These are phyloP conservation scores for Suillus paluster DNA, from an alignment of 768 basidiomycete species.

Conservation along the genomic window DNA sequence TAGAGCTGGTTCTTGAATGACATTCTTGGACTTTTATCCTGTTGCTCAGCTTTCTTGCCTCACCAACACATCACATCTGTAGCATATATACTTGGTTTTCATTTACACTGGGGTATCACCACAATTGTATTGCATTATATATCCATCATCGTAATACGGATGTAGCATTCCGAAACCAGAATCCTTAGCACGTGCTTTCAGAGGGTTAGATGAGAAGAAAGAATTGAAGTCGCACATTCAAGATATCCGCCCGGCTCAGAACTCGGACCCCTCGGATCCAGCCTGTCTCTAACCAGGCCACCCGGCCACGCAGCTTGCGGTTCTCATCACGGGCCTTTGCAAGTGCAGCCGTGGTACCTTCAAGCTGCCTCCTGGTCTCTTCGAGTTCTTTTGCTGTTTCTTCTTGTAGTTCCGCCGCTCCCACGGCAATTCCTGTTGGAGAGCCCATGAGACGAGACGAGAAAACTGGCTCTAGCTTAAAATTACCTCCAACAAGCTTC, in stretches of 20 bases:
- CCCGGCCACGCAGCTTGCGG: slow-evolving; percentile 48
- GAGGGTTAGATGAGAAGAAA: slow-evolving; percentile 12
- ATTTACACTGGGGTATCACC: not conserved
- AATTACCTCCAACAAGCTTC: slow-evolving; percentile 67
- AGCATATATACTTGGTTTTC: not conserved
- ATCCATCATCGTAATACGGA: slow-evolving; percentile 5
- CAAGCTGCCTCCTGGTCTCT: slow-evolving; percentile 53
- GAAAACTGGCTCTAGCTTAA: not conserved
- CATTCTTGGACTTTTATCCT: not conserved
- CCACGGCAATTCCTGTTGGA: slow-evolving; percentile 68
- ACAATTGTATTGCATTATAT: not conserved
- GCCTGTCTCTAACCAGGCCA: slow-evolving; percentile 39
- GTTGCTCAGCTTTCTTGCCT: not conserved
- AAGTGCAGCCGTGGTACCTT: slow-evolving; percentile 47
- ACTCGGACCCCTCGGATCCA: slow-evolving; percentile 38
- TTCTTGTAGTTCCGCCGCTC: slow-evolving; percentile 73
- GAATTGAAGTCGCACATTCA: not conserved
- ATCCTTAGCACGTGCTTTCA: not conserved
- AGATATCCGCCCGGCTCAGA: slow-evolving; percentile 22
- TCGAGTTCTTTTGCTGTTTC: slow-evolving; percentile 52
- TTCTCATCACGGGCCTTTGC: slow-evolving; percentile 56
- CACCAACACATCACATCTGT: slow-evolving; percentile 2
- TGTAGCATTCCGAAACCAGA: slow-evolving; percentile 7
- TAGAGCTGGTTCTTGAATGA: slow-evolving; percentile 16
- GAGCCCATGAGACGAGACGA: slow-evolving; percentile 6